Conservation (phyloP, 768 basidiomycete genomes). For the Amyloporia xantha region DNA sequence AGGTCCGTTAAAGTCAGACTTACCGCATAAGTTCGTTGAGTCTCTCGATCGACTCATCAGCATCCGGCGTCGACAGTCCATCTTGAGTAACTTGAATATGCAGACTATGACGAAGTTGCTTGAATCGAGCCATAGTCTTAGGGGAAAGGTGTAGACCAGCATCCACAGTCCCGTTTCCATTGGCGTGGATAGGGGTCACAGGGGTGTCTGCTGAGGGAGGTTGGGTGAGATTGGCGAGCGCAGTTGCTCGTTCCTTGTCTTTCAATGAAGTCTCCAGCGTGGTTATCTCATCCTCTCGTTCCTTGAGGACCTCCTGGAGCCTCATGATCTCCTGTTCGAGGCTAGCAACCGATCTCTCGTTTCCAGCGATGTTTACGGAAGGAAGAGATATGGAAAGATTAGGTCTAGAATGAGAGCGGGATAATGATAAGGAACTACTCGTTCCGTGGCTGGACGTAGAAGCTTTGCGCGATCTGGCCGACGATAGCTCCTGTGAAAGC, state of each 20-base stretch:
- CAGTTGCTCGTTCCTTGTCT: constrained; percentile 26
- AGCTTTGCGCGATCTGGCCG: constrained; percentile 77
- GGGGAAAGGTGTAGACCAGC: constrained; percentile 49
- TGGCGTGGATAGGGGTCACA: background rate
- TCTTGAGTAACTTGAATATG: constrained; percentile 29
- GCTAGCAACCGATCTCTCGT: constrained; percentile 75
- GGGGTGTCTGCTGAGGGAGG: background rate
- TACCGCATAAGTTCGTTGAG: constrained; percentile 92
- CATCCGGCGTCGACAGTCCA: constrained; percentile 28
- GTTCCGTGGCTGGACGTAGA: constrained; percentile 74
- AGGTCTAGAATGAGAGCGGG: constrained; percentile 42
- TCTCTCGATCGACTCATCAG: constrained; percentile 68
- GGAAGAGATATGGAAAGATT: constrained; percentile 55
- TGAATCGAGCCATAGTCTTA: constrained; percentile 66
- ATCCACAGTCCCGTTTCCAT: constrained; percentile 20
- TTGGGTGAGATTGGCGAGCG: background rate
- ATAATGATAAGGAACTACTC: constrained; percentile 58
- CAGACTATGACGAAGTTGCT: constrained; percentile 65
- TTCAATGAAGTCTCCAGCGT: constrained; percentile 54
- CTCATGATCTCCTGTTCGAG: constrained; percentile 95
- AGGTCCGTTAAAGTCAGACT: constrained; percentile 24
- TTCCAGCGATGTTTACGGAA: constrained; percentile 29
- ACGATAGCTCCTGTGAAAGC: constrained; percentile 95
- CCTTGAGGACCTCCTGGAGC: constrained; percentile 85
- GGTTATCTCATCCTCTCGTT: constrained; percentile 87